phyloP scores from a whole-genome alignment of 1,284 basidiomycete species.

The Ustilago sp. region DNA sequence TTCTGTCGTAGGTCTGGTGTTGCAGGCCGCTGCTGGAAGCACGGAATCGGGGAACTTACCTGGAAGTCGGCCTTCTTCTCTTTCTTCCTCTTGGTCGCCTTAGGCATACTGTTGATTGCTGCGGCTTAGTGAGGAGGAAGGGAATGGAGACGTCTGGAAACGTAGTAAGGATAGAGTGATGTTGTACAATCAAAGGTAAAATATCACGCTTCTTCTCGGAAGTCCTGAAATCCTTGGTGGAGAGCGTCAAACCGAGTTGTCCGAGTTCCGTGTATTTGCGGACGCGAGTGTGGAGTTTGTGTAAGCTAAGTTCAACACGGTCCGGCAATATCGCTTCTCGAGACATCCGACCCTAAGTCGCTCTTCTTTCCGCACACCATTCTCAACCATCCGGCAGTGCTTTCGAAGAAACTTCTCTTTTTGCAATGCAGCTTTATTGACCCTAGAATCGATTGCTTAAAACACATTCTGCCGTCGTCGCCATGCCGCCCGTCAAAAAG shows the following conservation, averaged over 20 bases:
- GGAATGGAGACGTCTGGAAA: not conserved
- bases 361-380: not conserved
- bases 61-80: slow-evolving; percentile 55
- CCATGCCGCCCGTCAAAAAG: slow-evolving; percentile 36
- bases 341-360: not conserved
- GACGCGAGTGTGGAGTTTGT: slow-evolving; percentile 18
- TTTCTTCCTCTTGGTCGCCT: slow-evolving; percentile 51
- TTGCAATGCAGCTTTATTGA: not conserved
- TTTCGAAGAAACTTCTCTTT: not conserved
- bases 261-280: slow-evolving; percentile 15
- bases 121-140: not conserved
- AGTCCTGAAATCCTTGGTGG: slow-evolving; percentile 25
- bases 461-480: not conserved
- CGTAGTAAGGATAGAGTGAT: not conserved
- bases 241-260: not conserved
- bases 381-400: not conserved
- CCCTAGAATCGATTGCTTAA: not conserved
- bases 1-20: not conserved
- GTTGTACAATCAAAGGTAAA: not conserved
- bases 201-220: not conserved
- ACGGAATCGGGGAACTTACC: slow-evolving; percentile 13
- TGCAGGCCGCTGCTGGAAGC: not conserved
- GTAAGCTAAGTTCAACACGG: slow-evolving; percentile 17
- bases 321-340: not conserved
- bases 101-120: slow-evolving; percentile 34